These are phyloP conservation scores for Diutina mesorugosa DNA, from an alignment of 1,139 yeast genomes.

Conservation along the genomic window DNA sequence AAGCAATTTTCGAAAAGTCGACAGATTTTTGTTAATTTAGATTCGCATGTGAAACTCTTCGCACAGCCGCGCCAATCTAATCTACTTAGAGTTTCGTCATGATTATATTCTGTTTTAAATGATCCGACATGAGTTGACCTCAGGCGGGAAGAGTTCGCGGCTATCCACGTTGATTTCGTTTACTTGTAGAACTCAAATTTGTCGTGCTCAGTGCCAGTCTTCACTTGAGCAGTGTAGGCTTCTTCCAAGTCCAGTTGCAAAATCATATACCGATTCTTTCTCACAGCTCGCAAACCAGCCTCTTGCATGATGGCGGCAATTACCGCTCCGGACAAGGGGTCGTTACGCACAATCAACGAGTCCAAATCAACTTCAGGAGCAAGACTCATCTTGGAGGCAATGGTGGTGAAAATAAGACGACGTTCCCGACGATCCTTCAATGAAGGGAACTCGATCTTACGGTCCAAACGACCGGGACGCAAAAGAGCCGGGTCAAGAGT, in stretches of 20 bases:
- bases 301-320: slow-evolving; percentile 99
- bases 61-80: neutral
- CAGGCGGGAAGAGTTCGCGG: neutral
- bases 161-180: neutral
- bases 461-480: slow-evolving; percentile 97
- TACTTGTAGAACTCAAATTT: slow-evolving; percentile 95
- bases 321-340: slow-evolving; percentile 93
- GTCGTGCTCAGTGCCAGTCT: slow-evolving; percentile 89
- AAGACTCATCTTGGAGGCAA: slow-evolving; percentile 94
- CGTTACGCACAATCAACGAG: slow-evolving; percentile 87
- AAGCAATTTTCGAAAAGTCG: neutral
- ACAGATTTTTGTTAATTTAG: neutral
- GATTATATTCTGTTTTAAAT: neutral
- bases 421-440: slow-evolving; percentile 95
- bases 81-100: neutral
- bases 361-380: slow-evolving; percentile 98
- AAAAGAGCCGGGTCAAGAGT: slow-evolving; percentile 93
- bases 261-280: slow-evolving; percentile 95
- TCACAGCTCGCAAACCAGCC: slow-evolving; percentile 96
- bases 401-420: slow-evolving; percentile 87
- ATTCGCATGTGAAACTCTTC: neutral
- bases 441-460: slow-evolving; percentile 95
- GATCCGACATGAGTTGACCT: neutral
- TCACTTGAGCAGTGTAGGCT: slow-evolving; percentile 93
- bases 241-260: slow-evolving; percentile 93